A percentile compares a stretch with the other conserved stretches of the same genome.
phyloP scores from a whole-genome alignment of 768 basidiomycete genomes.

The Collybia mongolica region DNA sequence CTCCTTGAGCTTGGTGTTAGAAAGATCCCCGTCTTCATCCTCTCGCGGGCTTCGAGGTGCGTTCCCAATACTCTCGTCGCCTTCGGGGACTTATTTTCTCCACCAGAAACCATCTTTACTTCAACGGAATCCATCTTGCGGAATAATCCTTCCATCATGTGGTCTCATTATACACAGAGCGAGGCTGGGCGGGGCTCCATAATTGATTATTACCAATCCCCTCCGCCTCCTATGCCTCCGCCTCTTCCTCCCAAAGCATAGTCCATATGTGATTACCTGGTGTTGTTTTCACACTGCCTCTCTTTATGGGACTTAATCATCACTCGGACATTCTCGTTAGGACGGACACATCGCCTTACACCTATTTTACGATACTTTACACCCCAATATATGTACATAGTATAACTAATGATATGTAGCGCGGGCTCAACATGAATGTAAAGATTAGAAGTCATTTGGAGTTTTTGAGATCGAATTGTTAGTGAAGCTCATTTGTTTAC shows the following conservation, averaged over 20 bases:
- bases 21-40: conserved; percentile 9
- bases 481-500: no score
- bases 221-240: conserved; percentile 1
- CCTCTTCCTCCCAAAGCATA: conserved; percentile 2
- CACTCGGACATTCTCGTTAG: background rate
- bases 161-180: conserved; percentile 24
- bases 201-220: conserved; percentile 11
- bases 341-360: no score
- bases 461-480: no score
- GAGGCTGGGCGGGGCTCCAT: conserved; percentile 20
- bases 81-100: background rate
- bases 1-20: conserved; percentile 8
- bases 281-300: background rate
- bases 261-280: no score
- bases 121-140: conserved; percentile 33
- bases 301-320: background rate
- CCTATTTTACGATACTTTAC: no score
- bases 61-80: background rate
- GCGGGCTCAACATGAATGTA: no score
- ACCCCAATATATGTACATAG: no score
- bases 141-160: conserved; percentile 22
- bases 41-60: conserved; percentile 20
- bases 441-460: no score
- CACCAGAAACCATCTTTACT: conserved; percentile 31
- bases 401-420: no score